Conservation (phyloP, 116 monocot species). For the Cymodocea nodosa region DNA sequence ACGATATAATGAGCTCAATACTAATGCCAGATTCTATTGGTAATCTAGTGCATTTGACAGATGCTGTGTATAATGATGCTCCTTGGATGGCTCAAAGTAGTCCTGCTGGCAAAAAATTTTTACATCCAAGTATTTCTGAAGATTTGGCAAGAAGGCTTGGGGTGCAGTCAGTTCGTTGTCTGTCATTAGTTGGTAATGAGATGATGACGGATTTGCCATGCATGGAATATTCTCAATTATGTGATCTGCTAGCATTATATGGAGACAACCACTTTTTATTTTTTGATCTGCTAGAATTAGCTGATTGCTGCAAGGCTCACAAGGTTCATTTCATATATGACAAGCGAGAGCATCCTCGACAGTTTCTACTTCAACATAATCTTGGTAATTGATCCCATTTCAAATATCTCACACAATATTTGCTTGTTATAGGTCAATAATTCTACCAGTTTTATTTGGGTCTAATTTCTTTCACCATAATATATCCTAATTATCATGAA, state of each 20-base stretch:
- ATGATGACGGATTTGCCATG: conserved; percentile 67
- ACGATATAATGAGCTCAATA: conserved; percentile 39
- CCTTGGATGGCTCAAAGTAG: conserved; percentile 76
- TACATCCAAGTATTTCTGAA: conserved; percentile 62
- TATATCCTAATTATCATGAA: neutral
- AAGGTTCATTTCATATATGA: conserved; percentile 86
- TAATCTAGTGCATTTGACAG: conserved; percentile 32
- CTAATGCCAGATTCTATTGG: conserved; percentile 81
- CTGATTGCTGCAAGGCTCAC: conserved; percentile 76
- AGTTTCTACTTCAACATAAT: conserved; percentile 90
- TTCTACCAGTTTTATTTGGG: neutral
- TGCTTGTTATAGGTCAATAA: no score
- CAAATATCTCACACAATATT: no score
- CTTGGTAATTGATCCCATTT: conserved; percentile 40
- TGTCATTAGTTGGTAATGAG: conserved; percentile 72
- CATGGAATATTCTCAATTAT: conserved; percentile 78
- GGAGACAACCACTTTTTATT: conserved; percentile 57
- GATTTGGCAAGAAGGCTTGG: conserved; percentile 79
- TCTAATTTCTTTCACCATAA: neutral
- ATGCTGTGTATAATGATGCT: conserved; percentile 93
- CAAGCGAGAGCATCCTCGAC: conserved; percentile 82
- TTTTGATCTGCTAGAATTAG: conserved; percentile 90
- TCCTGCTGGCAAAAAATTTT: conserved; percentile 38
- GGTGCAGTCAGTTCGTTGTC: conserved; percentile 56
- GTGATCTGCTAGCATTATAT: conserved; percentile 71